Percentiles rank a stretch among this genome's conserved stretches.
Evolutionary conservation across 1,139 yeast species (phyloP).

Genomic region (Yamadazyma dushanensis): DNA sequence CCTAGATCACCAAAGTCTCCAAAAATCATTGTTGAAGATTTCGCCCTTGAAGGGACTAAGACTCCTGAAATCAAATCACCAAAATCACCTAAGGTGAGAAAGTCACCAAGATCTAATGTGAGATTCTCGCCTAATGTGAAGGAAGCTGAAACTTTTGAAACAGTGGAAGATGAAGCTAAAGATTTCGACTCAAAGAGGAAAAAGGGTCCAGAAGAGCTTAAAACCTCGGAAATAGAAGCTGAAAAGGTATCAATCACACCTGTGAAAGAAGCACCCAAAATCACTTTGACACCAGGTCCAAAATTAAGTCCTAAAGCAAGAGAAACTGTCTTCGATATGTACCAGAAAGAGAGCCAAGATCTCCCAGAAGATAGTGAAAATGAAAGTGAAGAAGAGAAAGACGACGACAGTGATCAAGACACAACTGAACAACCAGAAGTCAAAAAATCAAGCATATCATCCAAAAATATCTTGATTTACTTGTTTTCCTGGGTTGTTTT

Average conservation of each 20-base stretch:
- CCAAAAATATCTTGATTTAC: constrained; percentile 13
- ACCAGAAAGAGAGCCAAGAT: constrained; percentile 1
- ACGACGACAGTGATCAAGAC: constrained; percentile 8
- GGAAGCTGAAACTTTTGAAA: constrained; percentile 10
- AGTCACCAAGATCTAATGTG: background rate
- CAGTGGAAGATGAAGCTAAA: constrained; percentile 24
- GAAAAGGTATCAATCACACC: background rate
- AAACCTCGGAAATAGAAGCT: too few species aligned
- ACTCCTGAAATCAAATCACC: too few species aligned
- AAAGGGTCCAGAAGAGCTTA: background rate
- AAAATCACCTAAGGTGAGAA: background rate
- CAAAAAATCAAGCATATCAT: background rate
- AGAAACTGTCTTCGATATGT: constrained; percentile 4
- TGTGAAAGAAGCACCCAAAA: constrained; percentile 2
- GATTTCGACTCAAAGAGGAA: constrained; percentile 12
- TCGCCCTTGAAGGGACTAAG: background rate
- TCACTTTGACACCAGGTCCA: constrained; percentile 21
- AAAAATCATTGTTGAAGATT: background rate
- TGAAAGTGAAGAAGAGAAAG: constrained; percentile 13
- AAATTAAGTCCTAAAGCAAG: constrained; percentile 19
- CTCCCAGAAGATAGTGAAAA: constrained; percentile 9
- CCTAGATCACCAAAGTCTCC: background rate
- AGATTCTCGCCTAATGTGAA: background rate
- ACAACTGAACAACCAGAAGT: background rate
- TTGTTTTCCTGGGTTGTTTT: constrained; percentile 30